Conservation (phyloP, 2,329 filamentous ascomycete species). For the Paraphaeosphaeria minitans region DNA sequence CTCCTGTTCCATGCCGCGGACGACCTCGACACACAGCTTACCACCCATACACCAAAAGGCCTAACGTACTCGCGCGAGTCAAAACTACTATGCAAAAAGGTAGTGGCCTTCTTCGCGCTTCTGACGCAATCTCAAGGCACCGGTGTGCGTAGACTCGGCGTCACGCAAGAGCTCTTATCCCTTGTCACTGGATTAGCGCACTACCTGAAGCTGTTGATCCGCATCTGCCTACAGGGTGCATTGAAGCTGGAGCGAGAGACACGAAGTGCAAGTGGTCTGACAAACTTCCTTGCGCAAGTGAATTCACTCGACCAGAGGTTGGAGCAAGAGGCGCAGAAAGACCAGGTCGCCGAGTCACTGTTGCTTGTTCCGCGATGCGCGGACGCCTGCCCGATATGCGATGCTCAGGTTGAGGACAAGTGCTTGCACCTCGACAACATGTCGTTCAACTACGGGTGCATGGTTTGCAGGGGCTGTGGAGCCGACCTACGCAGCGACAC, state of each 20-base stretch:
- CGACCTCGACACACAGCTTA: constrained; percentile 76
- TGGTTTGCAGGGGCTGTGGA: constrained; percentile 72
- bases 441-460: constrained; percentile 83
- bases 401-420: constrained; percentile 91
- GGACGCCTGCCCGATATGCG: constrained; percentile 82
- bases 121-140: constrained; percentile 94
- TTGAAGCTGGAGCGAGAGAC: constrained; percentile 89
- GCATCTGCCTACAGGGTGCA: constrained; percentile 93
- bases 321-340: constrained; percentile 45
- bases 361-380: constrained; percentile 53
- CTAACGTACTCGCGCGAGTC: constrained; percentile 92
- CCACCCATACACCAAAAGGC: constrained; percentile 73
- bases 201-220: constrained; percentile 95
- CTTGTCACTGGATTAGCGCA: constrained; percentile 95
- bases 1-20: constrained; percentile 90
- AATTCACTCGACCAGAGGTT: constrained; percentile 71
- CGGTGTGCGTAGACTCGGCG: constrained; percentile 86
- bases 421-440: constrained; percentile 76
- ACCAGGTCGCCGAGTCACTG: constrained; percentile 50
- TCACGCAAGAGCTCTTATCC: constrained; percentile 97
- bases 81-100: constrained; percentile 99
- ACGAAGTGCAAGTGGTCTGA: constrained; percentile 73
- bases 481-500: constrained; percentile 72
- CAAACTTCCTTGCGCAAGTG: constrained; percentile 82
- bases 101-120: constrained; percentile 95